phyloP scores from a whole-genome alignment of 2,329 filamentous ascomycete species.

The Rhynchosporium secalis region DNA sequence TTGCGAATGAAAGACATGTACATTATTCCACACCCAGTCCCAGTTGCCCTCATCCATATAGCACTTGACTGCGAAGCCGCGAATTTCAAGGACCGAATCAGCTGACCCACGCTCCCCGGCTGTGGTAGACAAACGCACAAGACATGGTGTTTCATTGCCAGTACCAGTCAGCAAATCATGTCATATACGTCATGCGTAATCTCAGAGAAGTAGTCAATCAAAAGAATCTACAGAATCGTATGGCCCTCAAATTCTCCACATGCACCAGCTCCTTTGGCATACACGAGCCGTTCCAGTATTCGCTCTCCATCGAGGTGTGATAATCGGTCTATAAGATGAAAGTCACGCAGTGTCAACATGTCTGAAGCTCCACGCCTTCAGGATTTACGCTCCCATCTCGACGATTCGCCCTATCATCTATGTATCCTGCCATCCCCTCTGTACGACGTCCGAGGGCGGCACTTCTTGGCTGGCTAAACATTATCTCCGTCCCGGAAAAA shows the following conservation, averaged over 20 bases:
- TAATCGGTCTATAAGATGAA: constrained; percentile 61
- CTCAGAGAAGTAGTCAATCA: no score
- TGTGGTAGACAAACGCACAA: constrained; percentile 72
- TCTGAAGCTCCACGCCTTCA: no score
- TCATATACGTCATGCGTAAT: constrained; percentile 50
- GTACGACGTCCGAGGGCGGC: no score
- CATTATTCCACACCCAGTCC: constrained; percentile 72
- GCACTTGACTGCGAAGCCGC: constrained; percentile 74
- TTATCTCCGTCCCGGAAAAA: no score
- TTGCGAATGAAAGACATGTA: constrained; percentile 70
- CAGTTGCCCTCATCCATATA: constrained; percentile 73
- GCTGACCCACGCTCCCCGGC: constrained; percentile 71
- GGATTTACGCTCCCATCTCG: no score
- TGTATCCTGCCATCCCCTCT: no score
- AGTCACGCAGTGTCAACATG: constrained; percentile 48
- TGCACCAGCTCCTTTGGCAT: constrained; percentile 60
- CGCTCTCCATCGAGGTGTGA: constrained; percentile 62
- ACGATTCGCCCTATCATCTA: no score
- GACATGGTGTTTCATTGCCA: constrained; percentile 65
- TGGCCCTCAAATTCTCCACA: constrained; percentile 42
- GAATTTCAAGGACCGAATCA: constrained; percentile 70
- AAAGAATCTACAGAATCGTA: not conserved
- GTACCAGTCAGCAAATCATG: constrained; percentile 56
- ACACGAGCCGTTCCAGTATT: constrained; percentile 57
- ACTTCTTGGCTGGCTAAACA: no score